A percentile compares a stretch with the other conserved stretches of the same genome.
These are phyloP conservation scores for Globisporangium rhizosaccharum DNA, from an alignment of 352 stramenopile genomes.

Conservation along the genomic window DNA sequence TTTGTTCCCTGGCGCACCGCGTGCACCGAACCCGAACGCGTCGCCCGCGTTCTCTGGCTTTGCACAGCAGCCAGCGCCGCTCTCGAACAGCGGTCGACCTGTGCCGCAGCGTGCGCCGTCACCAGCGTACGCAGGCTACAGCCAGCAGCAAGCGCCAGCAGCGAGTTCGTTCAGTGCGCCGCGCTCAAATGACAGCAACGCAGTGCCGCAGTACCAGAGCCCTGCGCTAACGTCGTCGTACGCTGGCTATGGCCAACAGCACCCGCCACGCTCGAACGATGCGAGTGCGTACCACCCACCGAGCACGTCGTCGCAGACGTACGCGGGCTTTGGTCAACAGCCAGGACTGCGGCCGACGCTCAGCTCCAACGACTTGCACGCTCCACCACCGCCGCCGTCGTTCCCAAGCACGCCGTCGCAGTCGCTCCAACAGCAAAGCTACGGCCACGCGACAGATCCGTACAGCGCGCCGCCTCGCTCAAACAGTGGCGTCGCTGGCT, in stretches of 20 bases:
- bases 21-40: slow-evolving; percentile 14
- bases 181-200: slow-evolving; percentile 13
- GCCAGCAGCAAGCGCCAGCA: slow-evolving; percentile 10
- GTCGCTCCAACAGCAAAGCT: slow-evolving; percentile 7
- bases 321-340: slow-evolving; percentile 2
- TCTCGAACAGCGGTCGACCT: slow-evolving; percentile 8
- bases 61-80: slow-evolving; percentile 3
- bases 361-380: slow-evolving; percentile 17
- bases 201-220: slow-evolving; percentile 24
- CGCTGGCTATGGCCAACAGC: no score
- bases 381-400: slow-evolving; percentile 8
- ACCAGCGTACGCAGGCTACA: slow-evolving; percentile 8
- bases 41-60: slow-evolving; percentile 8
- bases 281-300: slow-evolving; percentile 3
- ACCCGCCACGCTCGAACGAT: slow-evolving; percentile 12
- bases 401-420: slow-evolving; percentile 2
- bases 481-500: slow-evolving; percentile 1
- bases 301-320: background rate
- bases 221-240: background rate
- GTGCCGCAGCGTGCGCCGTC: slow-evolving; percentile 5
- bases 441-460: slow-evolving; percentile 8
- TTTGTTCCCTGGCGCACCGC: slow-evolving; percentile 32
- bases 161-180: slow-evolving; percentile 11
- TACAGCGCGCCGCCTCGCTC: slow-evolving; percentile 10
- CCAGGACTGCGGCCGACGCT: slow-evolving; percentile 1